Conservation (phyloP, 176 grass and related monocot genomes). For the Musa acuminata region DNA sequence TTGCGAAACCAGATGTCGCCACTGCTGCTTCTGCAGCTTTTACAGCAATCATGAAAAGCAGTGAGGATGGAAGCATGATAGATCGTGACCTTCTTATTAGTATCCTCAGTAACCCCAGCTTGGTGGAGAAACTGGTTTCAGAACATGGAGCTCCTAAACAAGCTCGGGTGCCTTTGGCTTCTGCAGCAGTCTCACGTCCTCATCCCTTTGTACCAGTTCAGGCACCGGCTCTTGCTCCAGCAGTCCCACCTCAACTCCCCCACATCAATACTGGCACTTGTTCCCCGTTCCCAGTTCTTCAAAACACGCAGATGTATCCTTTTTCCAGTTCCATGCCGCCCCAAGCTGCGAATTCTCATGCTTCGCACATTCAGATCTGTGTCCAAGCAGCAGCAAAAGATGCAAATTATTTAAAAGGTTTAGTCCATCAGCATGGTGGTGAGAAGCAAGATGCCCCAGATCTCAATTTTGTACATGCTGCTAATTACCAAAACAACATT, state of each 20-base stretch:
- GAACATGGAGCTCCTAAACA: slow-evolving; percentile 40
- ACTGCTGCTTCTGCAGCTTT: slow-evolving; percentile 73
- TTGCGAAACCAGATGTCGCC: slow-evolving; percentile 43
- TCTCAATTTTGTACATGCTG: slow-evolving; percentile 28
- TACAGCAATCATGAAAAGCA: slow-evolving; percentile 83
- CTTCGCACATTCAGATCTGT: background rate
- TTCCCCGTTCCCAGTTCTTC: background rate
- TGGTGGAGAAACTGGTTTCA: slow-evolving; percentile 62
- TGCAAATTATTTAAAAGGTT: slow-evolving; percentile 57
- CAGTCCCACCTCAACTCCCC: background rate
- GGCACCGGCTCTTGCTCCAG: background rate
- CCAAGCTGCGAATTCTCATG: background rate
- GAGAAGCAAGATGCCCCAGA: slow-evolving; percentile 43
- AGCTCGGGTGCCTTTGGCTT: slow-evolving; percentile 16
- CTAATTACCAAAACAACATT: slow-evolving; percentile 28
- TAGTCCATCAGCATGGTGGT: slow-evolving; percentile 85
- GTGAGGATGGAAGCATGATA: slow-evolving; percentile 57
- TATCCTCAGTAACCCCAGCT: slow-evolving; percentile 76
- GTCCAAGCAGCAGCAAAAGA: slow-evolving; percentile 24
- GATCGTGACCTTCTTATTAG: slow-evolving; percentile 74
- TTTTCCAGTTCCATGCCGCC: slow-evolving; percentile 12
- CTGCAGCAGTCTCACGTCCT: background rate
- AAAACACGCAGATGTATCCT: slow-evolving; percentile 5
- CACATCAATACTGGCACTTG: background rate
- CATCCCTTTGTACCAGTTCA: background rate